These are phyloP conservation scores for Ulvella scutata DNA, from an alignment of 139 green algal species.

Conservation along the genomic window DNA sequence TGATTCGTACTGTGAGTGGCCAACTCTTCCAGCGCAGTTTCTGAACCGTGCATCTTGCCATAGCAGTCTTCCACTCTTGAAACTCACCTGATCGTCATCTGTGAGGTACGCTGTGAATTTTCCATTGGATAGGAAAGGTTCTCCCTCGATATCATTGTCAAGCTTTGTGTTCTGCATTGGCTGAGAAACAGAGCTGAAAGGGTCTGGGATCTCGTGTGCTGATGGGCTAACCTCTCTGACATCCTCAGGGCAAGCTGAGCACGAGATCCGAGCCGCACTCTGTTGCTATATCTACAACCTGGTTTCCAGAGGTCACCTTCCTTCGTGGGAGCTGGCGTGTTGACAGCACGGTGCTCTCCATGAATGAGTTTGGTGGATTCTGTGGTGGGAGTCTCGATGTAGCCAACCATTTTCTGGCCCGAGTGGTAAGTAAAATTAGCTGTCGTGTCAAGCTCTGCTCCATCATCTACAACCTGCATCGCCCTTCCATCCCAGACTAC, in stretches of 20 bases:
- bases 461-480: neutral
- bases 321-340: neutral
- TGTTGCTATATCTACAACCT: neutral
- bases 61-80: neutral
- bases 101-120: neutral
- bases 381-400: neutral
- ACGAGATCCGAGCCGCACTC: neutral
- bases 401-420: neutral
- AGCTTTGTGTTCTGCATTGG: neutral
- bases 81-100: neutral
- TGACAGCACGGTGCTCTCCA: neutral
- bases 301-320: neutral
- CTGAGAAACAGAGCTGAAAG: neutral
- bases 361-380: slow-evolving; percentile 1
- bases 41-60: neutral
- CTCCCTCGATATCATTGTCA: neutral
- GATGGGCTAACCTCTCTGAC: neutral
- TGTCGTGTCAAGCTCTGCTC: neutral
- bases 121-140: neutral
- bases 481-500: neutral
- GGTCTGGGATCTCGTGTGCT: neutral
- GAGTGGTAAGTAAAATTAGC: neutral
- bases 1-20: neutral
- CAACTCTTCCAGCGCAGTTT: neutral
- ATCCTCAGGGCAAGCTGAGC: neutral